Conservation (phyloP, 2,329 filamentous ascomycete species). For the Sclerotinia borealis region DNA sequence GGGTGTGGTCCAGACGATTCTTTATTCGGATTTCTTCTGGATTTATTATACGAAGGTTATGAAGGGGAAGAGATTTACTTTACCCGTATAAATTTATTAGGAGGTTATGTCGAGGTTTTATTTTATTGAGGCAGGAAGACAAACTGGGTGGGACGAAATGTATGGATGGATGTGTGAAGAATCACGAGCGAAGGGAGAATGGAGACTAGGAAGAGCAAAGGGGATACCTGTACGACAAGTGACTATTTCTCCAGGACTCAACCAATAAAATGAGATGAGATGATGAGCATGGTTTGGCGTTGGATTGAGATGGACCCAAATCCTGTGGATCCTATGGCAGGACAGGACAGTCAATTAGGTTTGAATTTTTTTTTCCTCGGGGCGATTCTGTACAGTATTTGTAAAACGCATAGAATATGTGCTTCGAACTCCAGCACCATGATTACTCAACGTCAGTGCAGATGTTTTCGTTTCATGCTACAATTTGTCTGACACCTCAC, state of each 20-base stretch:
- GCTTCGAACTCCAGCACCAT: background rate
- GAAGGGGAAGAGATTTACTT: constrained; percentile 82
- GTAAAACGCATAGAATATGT: constrained; percentile 18
- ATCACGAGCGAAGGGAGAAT: background rate
- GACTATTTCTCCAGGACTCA: background rate
- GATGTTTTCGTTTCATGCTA: too few species aligned
- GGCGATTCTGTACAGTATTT: constrained; percentile 13
- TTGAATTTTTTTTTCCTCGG: constrained; percentile 5
- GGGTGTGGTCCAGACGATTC: constrained; percentile 83
- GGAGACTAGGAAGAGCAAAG: background rate
- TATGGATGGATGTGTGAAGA: background rate
- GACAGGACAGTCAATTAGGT: background rate
- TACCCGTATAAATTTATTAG: constrained; percentile 58
- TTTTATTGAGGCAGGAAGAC: background rate
- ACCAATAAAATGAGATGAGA: background rate
- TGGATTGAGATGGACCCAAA: constrained; percentile 23
- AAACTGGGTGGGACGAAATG: background rate
- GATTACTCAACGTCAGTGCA: too few species aligned
- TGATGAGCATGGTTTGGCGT: constrained; percentile 28
- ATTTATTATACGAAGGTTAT: constrained; percentile 97
- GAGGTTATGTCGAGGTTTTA: background rate
- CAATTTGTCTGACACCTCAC: too few species aligned
- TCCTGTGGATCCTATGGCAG: constrained; percentile 5
- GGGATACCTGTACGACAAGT: background rate
- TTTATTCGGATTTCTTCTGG: constrained; percentile 99